Base-by-base conservation (phyloP, 106 monocot genomes). In the Acorus gramineus region DNA sequence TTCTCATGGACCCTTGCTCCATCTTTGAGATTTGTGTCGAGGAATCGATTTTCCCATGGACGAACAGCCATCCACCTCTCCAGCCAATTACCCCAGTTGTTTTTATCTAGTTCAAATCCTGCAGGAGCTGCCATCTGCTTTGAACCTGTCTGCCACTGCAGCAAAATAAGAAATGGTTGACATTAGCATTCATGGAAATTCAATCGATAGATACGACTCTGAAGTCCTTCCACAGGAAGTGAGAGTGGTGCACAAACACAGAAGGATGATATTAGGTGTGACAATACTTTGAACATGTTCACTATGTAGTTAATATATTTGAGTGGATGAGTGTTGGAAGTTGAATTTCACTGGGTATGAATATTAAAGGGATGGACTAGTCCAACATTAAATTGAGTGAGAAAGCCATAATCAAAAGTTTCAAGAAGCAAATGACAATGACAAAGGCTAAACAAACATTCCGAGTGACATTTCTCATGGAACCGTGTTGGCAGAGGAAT, bases 11-110 rank as follows among this genome's bases (percentile, higher is more conserved):
- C 14, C 52, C 56, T 58, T 8, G 77, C 73, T 57, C 82, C 93
- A 69, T 93, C 87, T 65, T 80, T 82, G n/a, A 59, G 7, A 70
- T 78, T 88, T 62, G 78, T 78, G 69, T 89, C 88, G 9, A 93
- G 85, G 66, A 89, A 93, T n/a, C 93, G 80, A 62, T 89, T 93
- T 57, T 93, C 93, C 93, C 93, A 93, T 42, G 93, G 93, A 6
- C 85, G 85, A 70, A 85, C 88, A 11, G 93, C 93, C 93, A 93
- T 93, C 93, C 93, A 93, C 77, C 93, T 75, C 73, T 93, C 93
- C 55, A 93, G 50, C 93, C 93, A 93, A 55, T 93, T 93, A 2
- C 93, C 93, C 93, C 93, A 93, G 78, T 63, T 89, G 61, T 77
- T 82, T 63, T 80, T 88, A 67, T 85, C 88, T 10, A 83, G 80